Evolutionary conservation across 352 stramenopile species (phyloP), one percentile per base, ranked within the genome.

Genomic region (Globisporangium emineosum): DNA sequence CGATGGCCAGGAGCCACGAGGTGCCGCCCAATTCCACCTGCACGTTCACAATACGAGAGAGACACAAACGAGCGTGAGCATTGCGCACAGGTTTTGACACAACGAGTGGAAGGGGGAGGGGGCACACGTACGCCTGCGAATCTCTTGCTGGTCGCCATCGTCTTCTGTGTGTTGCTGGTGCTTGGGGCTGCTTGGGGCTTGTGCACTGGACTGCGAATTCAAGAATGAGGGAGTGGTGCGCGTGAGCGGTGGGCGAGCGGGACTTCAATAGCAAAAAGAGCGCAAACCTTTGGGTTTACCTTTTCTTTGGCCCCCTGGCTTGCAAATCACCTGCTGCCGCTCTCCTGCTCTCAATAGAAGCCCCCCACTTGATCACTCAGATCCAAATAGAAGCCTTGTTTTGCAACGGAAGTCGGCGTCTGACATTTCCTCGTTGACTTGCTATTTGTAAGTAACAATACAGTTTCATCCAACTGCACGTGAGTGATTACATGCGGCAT

Each of bases 1-100:
- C 94, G 40, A 99, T 91, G 25, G 94, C 94, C 30, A 97, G 80
- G 32, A 97, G 76, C 86, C 97, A 99, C 55, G 94, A 96, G 33
- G 96, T 99, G 35, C 97, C 97, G 52, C 97, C 97, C 51, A 97
- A 88, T 86, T 99, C 97, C 25, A 99, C 71, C 73, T 81, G 37
- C 50, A 40, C 3, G 19, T 27, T 7, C 27, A 15, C 37, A 45
- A 40, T 25, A 33, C 53, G n/a, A 53, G 27, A 64, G 32, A 49
- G 30, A n/a, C n/a, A n/a, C n/a, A n/a, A n/a, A n/a, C n/a, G 29
- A 45, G 17, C 21, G 32, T 65, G 19, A 64, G 29, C 29, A 6
- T 19, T 13, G 43, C 30, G 25, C 17, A n/a, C n/a, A n/a, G n/a
- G n/a, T n/a, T 4, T 56, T 2, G 13, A 30, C 25, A 56, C 15